phyloP scores from a whole-genome alignment of 352 stramenopile genomes.

The Peronospora farinosa region DNA sequence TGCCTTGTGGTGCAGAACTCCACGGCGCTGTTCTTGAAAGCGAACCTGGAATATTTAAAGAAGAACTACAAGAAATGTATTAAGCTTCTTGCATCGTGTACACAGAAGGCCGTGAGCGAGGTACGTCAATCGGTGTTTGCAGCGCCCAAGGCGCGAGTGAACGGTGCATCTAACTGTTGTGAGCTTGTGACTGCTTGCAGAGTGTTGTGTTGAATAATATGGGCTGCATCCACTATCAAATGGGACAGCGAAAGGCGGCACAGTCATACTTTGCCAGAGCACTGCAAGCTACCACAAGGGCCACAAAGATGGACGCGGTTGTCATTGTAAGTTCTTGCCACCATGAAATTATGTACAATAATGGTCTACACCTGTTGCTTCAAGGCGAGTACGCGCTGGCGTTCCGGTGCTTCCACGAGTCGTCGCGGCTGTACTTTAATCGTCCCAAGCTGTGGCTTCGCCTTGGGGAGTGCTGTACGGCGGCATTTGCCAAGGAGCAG shows the following conservation, averaged over 20 bases:
- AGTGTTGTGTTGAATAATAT: conserved; percentile 88
- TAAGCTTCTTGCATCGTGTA: conserved; percentile 88
- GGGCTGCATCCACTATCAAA: conserved; percentile 90
- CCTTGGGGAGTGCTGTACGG: conserved; percentile 88
- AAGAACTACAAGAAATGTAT: conserved; percentile 93
- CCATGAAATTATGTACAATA: conserved; percentile 90
- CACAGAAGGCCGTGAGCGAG: conserved; percentile 76
- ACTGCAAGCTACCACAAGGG: conserved; percentile 56
- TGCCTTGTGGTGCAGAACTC: conserved; percentile 82
- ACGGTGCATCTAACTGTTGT: conserved; percentile 2
- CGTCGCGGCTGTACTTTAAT: conserved; percentile 87
- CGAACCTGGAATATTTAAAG: conserved; percentile 91
- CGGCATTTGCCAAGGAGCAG: conserved; percentile 69
- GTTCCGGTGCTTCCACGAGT: conserved; percentile 87
- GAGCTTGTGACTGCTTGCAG: conserved; percentile 19
- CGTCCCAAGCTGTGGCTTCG: conserved; percentile 89
- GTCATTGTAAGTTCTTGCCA: conserved; percentile 70
- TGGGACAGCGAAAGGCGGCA: conserved; percentile 84
- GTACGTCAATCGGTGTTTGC: conserved; percentile 18
- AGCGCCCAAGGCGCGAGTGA: neutral
- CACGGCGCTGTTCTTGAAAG: conserved; percentile 88
- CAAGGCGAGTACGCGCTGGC: conserved; percentile 76
- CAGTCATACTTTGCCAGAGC: conserved; percentile 89
- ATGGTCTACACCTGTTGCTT: conserved; percentile 84
- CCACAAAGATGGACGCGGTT: conserved; percentile 46